Base-by-base conservation (phyloP, 192 early-diverging fungal genomes). In the Physocladia obscura region DNA sequence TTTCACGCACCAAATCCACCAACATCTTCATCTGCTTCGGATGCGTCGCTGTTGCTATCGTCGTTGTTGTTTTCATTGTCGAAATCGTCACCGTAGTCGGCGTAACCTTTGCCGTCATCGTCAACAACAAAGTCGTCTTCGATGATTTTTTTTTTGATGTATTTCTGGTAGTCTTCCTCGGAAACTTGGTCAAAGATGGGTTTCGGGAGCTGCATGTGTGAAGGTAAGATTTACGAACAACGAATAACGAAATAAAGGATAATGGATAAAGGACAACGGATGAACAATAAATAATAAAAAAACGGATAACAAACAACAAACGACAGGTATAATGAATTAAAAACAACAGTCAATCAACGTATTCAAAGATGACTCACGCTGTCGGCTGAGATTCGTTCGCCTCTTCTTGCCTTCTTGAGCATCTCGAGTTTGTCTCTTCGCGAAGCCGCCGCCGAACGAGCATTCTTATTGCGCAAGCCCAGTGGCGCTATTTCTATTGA, bases 91-190 rank as follows among this genome's bases (percentile, higher is more conserved):
- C 82, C 87, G 54, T 87, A 74, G 49, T 84, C 85, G 19, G 71
- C 75, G 71, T 91, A 90, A 8, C 84, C 90, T 40, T 78, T 69
- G 21, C 89, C 82, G 30, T 89, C 88, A 50, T 92, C 89, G 57
- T 83, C 79, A 36, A 91, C 79, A 49, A 81, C 79, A 30, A 77
- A 69, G 51, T 72, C 68, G 34, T 77, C 48, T 54, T 67, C 72
- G 38, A 69, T 32, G 51, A 71, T 59, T 26, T 31, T 44, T 67
- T 70, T 59, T 38, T 57, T 54, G 21, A 65, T 26, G 62, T 69
- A 71, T 19, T 55, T 58, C 27, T 59, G 22, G 22, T 49, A 73
- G 27, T 75, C 74, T 17, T 74, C 62, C 37, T 75, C 70, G 15
- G 75, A 44, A 5, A 76, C 70, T 65, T 57, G 35, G 40, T 76